phyloP scores from a whole-genome alignment of 345 rosid species.

The Psidium friedrichsthalianum region DNA sequence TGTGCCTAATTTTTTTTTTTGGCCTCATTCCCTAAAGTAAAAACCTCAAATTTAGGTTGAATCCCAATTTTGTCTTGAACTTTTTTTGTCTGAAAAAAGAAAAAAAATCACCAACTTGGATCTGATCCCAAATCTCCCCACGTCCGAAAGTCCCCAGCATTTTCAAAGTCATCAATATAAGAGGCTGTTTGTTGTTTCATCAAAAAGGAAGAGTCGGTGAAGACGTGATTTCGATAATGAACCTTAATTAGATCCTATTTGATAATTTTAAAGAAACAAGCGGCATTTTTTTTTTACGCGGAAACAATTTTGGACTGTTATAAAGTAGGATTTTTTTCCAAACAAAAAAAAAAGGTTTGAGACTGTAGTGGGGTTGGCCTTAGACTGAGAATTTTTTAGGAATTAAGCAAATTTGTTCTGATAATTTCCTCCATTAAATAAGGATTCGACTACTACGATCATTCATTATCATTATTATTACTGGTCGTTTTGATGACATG shows the following conservation, averaged over 20 bases:
- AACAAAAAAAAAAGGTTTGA: too few relatives aligned
- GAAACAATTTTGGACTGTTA: background rate
- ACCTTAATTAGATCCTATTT: background rate
- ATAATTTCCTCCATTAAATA: background rate
- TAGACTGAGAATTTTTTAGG: background rate
- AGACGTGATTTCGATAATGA: background rate
- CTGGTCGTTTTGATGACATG: background rate
- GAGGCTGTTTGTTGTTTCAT: background rate
- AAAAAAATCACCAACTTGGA: too few relatives aligned
- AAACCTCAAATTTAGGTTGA: background rate
- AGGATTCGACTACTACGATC: background rate
- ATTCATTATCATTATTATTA: background rate
- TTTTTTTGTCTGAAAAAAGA: too few relatives aligned
- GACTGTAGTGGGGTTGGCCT: background rate
- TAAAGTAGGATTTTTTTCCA: background rate
- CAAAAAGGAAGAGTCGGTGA: fast-evolving
- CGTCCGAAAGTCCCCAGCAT: background rate
- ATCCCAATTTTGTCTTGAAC: background rate
- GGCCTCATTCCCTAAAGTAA: background rate
- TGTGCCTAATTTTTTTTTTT: too few relatives aligned
- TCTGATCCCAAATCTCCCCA: background rate
- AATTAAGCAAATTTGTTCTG: background rate
- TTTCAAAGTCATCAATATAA: background rate
- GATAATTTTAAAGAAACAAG: background rate
- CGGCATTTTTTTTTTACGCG: background rate